phyloP scores from a whole-genome alignment of 192 early-diverging fungal genomes.

The Linnemannia elongata region DNA sequence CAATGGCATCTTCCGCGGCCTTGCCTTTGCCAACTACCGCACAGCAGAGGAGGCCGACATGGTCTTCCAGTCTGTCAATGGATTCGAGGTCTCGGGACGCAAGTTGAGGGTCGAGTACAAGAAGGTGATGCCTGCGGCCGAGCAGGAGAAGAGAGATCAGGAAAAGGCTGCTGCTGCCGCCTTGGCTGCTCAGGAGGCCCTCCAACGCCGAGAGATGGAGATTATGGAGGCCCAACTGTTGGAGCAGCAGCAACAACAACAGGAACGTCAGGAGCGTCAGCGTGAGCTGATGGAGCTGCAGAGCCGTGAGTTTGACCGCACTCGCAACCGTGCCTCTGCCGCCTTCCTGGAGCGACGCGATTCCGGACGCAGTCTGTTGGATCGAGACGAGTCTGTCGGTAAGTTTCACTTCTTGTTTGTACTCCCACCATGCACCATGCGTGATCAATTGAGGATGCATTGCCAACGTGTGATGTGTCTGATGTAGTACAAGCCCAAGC shows the following conservation, averaged over 20 bases:
- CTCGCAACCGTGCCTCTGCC: constrained; percentile 42
- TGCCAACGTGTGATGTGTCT: neutral
- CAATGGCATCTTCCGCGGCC: constrained; percentile 82
- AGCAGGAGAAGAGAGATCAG: constrained; percentile 68
- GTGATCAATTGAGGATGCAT: neutral
- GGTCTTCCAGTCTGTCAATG: constrained; percentile 78
- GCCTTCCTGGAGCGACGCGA: constrained; percentile 45
- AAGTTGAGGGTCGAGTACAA: constrained; percentile 88
- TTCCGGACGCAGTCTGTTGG: constrained; percentile 50
- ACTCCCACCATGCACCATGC: neutral
- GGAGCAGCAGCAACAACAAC: constrained; percentile 45
- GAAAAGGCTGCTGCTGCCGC: constrained; percentile 61
- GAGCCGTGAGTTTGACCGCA: constrained; percentile 38
- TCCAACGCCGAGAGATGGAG: constrained; percentile 62
- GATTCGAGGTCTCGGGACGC: constrained; percentile 76
- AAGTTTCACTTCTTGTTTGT: constrained; percentile 9
- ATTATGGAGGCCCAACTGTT: constrained; percentile 45
- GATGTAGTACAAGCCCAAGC: neutral
- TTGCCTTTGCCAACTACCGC: constrained; percentile 87
- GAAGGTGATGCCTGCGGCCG: constrained; percentile 75
- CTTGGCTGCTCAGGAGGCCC: constrained; percentile 39
- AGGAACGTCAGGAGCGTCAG: constrained; percentile 43
- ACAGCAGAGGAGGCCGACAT: constrained; percentile 81
- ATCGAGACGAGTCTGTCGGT: constrained; percentile 37
- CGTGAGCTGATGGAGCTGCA: constrained; percentile 50